These are phyloP conservation scores for Hylodesmum podocarpum DNA, from an alignment of 306 rosid genomes.

Conservation along the genomic window DNA sequence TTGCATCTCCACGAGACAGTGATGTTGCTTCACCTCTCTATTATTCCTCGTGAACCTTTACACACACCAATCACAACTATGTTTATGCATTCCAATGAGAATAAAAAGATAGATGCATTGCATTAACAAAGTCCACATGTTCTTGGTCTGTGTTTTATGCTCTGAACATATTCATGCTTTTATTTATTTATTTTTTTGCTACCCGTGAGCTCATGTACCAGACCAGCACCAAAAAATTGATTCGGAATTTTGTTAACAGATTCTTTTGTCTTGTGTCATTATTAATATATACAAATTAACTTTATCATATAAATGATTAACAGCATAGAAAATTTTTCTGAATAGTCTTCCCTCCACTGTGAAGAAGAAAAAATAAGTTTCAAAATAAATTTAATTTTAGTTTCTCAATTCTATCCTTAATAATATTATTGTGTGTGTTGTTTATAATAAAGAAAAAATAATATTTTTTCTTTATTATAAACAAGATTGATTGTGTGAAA, in stretches of 20 bases:
- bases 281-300: no score
- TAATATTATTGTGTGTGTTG: no score
- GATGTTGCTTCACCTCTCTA: not conserved
- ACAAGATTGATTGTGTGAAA: no score
- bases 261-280: no score
- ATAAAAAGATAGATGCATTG: conserved; percentile 6
- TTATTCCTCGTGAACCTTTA: conserved; percentile 14
- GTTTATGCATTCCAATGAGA: not conserved
- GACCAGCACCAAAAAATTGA: not conserved
- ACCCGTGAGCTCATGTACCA: not conserved
- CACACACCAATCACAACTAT: not conserved
- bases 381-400: no score
- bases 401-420: no score
- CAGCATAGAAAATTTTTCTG: no score
- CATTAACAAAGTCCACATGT: not conserved
- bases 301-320: no score
- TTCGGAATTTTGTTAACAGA: not conserved
- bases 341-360: no score
- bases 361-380: no score
- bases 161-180: not conserved
- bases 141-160: not conserved
- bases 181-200: not conserved
- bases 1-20: not conserved
- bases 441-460: no score
- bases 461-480: no score